Conservation (phyloP, 2,329 filamentous ascomycete species). For the Neopestalotiopsis rosae region DNA sequence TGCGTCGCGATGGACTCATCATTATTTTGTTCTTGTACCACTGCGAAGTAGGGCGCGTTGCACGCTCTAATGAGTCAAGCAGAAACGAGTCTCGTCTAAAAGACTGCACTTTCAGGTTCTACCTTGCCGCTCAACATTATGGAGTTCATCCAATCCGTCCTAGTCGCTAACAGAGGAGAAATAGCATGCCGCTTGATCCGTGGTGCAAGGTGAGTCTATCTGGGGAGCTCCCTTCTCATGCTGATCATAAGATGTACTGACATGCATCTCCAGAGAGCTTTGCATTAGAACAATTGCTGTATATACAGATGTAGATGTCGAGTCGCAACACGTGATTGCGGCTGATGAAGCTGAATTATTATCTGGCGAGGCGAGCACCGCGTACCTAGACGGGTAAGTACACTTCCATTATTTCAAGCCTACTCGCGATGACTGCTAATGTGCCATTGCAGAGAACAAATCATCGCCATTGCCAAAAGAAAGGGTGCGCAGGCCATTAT, state of each 20-base stretch:
- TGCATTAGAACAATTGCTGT: constrained; percentile 20
- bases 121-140: neutral
- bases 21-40: neutral
- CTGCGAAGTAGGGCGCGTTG: accelerated
- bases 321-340: constrained; percentile 19
- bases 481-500: constrained; percentile 15
- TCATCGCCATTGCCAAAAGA: neutral
- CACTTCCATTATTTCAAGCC: too few relatives aligned
- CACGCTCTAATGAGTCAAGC: neutral
- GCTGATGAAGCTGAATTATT: constrained; percentile 23
- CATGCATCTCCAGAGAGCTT: neutral
- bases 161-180: constrained; percentile 27
- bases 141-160: constrained; percentile 11
- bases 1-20: neutral
- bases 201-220: neutral
- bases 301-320: constrained; percentile 19
- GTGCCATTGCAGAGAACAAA: neutral
- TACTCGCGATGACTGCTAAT: neutral
- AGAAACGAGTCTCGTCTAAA: neutral
- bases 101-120: neutral
- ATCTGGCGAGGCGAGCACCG: constrained; percentile 10
- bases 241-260: neutral
- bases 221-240: neutral
- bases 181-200: constrained; percentile 24
- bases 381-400: constrained; percentile 17